A percentile compares a stretch with the other conserved stretches of the same genome.
These are phyloP conservation scores for Pichia insulana DNA, from an alignment of 805 yeast genomes.

Conservation along the genomic window DNA sequence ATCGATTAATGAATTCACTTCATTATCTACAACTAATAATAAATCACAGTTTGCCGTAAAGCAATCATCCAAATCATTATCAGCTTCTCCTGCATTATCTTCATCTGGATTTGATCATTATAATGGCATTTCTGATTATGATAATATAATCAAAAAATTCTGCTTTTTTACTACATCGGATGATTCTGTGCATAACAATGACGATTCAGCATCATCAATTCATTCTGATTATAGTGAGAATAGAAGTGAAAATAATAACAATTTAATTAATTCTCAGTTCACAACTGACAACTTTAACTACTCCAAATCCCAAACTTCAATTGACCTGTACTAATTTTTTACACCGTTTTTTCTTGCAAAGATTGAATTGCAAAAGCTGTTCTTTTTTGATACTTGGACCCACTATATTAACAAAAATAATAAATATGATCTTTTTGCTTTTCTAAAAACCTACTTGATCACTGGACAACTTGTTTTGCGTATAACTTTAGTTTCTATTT, in stretches of 20 bases:
- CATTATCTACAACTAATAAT: neutral
- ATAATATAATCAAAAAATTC: constrained; percentile 6
- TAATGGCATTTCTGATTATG: constrained; percentile 8
- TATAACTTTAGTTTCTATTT: neutral
- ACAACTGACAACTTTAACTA: neutral
- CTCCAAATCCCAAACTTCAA: constrained; percentile 1
- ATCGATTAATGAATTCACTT: neutral
- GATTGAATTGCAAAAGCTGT: too few relatives aligned
- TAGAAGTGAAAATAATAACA: neutral
- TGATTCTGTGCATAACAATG: neutral
- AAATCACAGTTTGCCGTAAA: neutral
- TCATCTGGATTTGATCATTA: constrained; percentile 12
- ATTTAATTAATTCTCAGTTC: neutral
- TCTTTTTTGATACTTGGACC: neutral
- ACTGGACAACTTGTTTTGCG: too few relatives aligned
- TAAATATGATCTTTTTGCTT: neutral
- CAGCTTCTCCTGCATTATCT: constrained; percentile 9
- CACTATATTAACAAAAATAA: too few relatives aligned
- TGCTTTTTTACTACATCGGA: constrained; percentile 6
- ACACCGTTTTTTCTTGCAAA: neutral
- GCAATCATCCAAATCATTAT: constrained; percentile 1
- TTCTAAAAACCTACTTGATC: too few relatives aligned
- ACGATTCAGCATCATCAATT: neutral
- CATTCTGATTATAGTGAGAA: neutral
- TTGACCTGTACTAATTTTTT: neutral